Base-by-base conservation (phyloP, 2,329 filamentous ascomycete genomes). In the Ilyonectria mors-panacis region DNA sequence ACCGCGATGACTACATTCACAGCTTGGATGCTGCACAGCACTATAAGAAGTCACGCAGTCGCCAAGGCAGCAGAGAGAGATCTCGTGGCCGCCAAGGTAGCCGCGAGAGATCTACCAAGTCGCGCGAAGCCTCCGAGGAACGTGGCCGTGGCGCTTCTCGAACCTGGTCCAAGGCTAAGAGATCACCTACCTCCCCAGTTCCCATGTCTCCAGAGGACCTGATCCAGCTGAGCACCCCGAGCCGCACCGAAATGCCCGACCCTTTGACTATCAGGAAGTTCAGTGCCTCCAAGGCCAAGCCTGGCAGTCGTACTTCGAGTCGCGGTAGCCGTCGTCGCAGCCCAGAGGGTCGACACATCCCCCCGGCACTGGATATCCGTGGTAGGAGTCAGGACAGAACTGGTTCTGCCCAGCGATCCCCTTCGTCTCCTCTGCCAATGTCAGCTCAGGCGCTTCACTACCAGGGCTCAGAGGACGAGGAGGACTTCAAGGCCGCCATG, bases 201-300 rank as follows among this genome's bases (percentile, higher is more conserved):
- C 94, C 95, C 3, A 98, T 98, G 95, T 97, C 95, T 3, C 94
- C 94, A 0, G 94, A 97, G 74, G 94, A 98, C 75, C 78, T 93
- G 66, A 89, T 90, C 76, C 91, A 88, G 72, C 80, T 92, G 56
- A 88, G 86, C 69, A 88, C 84, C 1, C 83, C 85, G 1, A 81
- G 76, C 30, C 74, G 75, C 70, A 77, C 58, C 7, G 76, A 78
- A 2, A 69, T 71, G 2, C 77, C 73, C 19, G 85, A 87, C 21
- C 84, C 85, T 5, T 72, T 75, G 47, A 86, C 85, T 0, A 81
- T 84, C 37, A 81, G 82, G 28, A 88, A 87, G 74, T 76, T 81
- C 8, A 79, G 77, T 65, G 78, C 71, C 37, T 73, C 77, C 62
- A 72, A 74, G 44, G 63, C 68, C 42, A 81, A 78, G 73, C 67